A percentile compares a stretch with the other conserved stretches of the same genome.
phyloP scores from a whole-genome alignment of 352 stramenopile genomes.

The Detonula confervacea region DNA sequence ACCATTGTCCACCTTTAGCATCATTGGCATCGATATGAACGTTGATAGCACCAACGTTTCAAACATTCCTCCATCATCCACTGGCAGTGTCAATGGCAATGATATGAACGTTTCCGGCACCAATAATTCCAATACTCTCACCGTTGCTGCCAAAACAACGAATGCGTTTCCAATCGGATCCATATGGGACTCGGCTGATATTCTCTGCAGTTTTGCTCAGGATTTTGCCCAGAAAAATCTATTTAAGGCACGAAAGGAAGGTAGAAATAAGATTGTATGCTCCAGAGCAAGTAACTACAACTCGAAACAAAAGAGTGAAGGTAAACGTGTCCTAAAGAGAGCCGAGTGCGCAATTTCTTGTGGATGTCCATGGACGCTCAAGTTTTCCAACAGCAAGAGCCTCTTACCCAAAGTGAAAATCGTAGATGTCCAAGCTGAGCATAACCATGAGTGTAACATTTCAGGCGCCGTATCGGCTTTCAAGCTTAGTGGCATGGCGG shows the following conservation, averaged over 20 bases:
- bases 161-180: background rate
- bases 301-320: background rate
- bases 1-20: too few relatives aligned
- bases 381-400: background rate
- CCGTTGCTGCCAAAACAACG: background rate
- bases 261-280: background rate
- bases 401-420: background rate
- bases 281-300: constrained; percentile 1
- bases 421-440: background rate
- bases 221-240: background rate
- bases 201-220: background rate
- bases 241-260: constrained; percentile 1
- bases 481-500: background rate
- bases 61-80: too few relatives aligned
- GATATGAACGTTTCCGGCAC: background rate
- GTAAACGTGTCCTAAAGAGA: background rate
- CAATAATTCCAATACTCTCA: background rate
- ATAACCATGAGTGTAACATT: background rate
- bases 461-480: background rate
- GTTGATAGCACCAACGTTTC: too few relatives aligned
- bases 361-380: background rate
- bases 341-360: background rate
- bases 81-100: too few relatives aligned
- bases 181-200: background rate
- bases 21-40: too few relatives aligned